Conservation (phyloP, 352 stramenopile genomes). For the Phytophthora citrophthora region DNA sequence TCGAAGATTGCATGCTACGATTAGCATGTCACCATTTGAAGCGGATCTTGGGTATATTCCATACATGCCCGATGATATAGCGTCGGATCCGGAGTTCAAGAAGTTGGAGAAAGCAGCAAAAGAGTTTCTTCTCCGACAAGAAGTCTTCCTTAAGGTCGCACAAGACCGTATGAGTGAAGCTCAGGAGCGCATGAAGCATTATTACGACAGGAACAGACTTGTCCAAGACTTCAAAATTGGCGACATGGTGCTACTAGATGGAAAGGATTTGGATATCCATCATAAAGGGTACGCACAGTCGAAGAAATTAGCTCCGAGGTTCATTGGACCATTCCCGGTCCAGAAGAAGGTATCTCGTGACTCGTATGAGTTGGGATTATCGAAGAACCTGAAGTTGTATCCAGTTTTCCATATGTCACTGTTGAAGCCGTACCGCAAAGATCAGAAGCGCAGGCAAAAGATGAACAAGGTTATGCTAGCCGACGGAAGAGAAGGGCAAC, state of each 20-base stretch:
- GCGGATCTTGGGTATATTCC: constrained; percentile 12
- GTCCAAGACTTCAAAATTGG: background rate
- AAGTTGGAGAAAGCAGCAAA: constrained; percentile 8
- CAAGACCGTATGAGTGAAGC: background rate
- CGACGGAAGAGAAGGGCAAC: too few relatives aligned
- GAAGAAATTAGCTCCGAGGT: too few relatives aligned
- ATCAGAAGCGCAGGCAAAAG: too few relatives aligned
- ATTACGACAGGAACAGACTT: constrained; percentile 8
- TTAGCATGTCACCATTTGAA: constrained; percentile 5
- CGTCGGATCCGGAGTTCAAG: constrained; percentile 10
- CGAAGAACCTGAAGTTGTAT: too few relatives aligned
- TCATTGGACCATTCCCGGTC: too few relatives aligned
- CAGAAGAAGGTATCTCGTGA: too few relatives aligned
- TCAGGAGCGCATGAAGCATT: constrained; percentile 5
- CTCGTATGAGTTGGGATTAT: too few relatives aligned
- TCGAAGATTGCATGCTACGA: constrained; percentile 1
- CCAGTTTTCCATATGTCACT: too few relatives aligned
- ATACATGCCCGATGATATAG: constrained; percentile 17
- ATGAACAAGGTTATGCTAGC: too few relatives aligned
- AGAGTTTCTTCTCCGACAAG: constrained; percentile 3
- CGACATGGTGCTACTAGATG: background rate
- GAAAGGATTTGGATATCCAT: too few relatives aligned
- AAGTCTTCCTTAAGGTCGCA: background rate
- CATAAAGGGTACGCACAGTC: too few relatives aligned
- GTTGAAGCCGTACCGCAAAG: too few relatives aligned